Evolutionary conservation across 2,329 filamentous ascomycete species (phyloP).

Genomic region (Aspergillus phoenicis): DNA sequence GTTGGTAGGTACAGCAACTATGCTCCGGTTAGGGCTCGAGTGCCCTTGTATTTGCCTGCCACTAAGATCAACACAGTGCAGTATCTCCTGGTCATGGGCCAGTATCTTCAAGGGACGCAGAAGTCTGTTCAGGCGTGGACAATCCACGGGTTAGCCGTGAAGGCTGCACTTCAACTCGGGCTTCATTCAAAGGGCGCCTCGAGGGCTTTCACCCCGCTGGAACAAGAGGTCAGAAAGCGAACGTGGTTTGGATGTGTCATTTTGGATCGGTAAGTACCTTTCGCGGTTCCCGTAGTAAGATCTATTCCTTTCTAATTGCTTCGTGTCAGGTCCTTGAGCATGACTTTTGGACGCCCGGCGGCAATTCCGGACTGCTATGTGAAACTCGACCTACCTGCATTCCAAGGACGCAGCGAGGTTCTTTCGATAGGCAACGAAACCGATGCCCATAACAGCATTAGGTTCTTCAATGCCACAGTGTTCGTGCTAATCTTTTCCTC

Average conservation of each 20-base stretch:
- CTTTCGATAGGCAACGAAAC: too few species aligned
- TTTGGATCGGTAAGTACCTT: constrained; percentile 45
- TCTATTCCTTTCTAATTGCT: too few species aligned
- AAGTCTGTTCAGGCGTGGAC: constrained; percentile 58
- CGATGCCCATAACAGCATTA: constrained; percentile 27
- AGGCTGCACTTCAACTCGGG: constrained; percentile 55
- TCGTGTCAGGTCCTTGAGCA: constrained; percentile 47
- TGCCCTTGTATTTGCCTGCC: not conserved
- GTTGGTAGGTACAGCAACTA: constrained; percentile 20
- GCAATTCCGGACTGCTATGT: constrained; percentile 51
- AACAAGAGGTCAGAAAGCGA: constrained; percentile 52
- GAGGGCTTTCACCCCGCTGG: constrained; percentile 40
- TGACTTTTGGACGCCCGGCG: constrained; percentile 55
- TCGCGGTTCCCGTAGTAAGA: not conserved
- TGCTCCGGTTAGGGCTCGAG: too few species aligned
- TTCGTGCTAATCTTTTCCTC: not conserved
- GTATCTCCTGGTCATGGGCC: constrained; percentile 52
- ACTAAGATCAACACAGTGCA: constrained; percentile 42
- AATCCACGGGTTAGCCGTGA: constrained; percentile 56
- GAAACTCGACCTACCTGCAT: constrained; percentile 30
- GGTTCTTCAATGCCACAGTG: not conserved
- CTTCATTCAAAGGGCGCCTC: constrained; percentile 50
- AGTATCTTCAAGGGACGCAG: constrained; percentile 59
- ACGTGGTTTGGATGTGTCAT: constrained; percentile 56
- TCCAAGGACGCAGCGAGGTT: too few species aligned